These are phyloP conservation scores for Kwoniella dendrophila DNA, from an alignment of 768 basidiomycete genomes.

Conservation along the genomic window DNA sequence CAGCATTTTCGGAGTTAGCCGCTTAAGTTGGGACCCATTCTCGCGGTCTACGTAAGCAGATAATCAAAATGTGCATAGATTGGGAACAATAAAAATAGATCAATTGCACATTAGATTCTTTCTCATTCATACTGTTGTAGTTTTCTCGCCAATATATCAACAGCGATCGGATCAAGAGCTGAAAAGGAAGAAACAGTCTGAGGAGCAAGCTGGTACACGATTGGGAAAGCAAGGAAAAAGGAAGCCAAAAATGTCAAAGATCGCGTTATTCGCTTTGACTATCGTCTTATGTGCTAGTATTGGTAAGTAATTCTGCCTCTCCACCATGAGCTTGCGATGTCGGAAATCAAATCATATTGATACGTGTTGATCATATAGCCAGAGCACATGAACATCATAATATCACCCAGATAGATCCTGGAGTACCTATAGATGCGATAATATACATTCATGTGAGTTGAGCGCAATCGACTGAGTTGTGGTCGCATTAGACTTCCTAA, in stretches of 20 bases:
- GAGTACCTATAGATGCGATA: conserved; percentile 71
- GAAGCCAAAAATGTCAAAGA: background rate
- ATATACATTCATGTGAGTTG: conserved; percentile 69
- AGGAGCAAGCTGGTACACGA: background rate
- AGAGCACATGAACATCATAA: conserved; percentile 62
- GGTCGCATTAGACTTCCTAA: no score
- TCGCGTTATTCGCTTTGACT: background rate
- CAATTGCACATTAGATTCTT: no score
- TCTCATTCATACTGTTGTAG: no score
- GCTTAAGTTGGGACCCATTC: no score
- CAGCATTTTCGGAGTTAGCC: no score
- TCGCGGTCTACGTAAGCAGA: no score
- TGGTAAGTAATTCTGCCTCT: conserved; percentile 2
- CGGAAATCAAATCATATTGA: background rate
- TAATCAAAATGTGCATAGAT: no score
- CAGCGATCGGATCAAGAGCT: no score
- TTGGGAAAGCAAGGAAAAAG: background rate
- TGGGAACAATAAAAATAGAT: no score
- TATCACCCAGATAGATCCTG: conserved; percentile 66
- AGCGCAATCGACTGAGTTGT: no score
- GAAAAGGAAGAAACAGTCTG: background rate
- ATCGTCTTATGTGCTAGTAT: background rate
- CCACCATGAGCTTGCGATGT: background rate
- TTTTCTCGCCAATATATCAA: no score
- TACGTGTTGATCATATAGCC: conserved; percentile 8